Base-by-base conservation (phyloP, 2,329 filamentous ascomycete species). In the Coniochaeta pulveracea region DNA sequence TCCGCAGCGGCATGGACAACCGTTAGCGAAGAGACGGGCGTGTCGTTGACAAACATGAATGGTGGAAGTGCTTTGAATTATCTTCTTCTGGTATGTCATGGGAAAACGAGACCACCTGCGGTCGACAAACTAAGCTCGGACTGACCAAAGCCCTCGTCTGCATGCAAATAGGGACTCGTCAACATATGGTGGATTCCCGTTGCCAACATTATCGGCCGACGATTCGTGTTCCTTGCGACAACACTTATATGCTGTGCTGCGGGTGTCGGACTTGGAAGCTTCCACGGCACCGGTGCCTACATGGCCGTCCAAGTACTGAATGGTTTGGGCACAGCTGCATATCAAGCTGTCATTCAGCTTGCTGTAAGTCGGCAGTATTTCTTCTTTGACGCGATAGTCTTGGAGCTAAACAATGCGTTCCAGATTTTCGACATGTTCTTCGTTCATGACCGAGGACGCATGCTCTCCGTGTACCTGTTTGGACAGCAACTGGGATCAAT, bases 41-140 rank as follows among this genome's bases (percentile, higher is more conserved):
- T 60, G 12, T 50, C 44, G 2, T 35, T 61, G 16, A 50, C 44
- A n/a, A 52, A 60, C 36, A 55, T 61, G 52, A 59, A 59, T 35
- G 56, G 55, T 6, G 55, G 55, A 19, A 54, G 52, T 18, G 57
- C 57, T 1, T 40, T 61, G 6, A 58, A 58, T 33, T 60, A 60
- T 33, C 48, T 60, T 3, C 47, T 60, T 6, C 42, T 60, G 4
- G 28, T 31, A 14, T 10, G 28, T 31, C 3, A 22, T 7, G 10
- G 10, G 26, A 15, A 10, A 15, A 5, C 11, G 8, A n/a, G n/a
- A n/a, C n/a, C n/a, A n/a, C n/a, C n/a, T n/a, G n/a, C n/a, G n/a
- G n/a, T n/a, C n/a, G n/a, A n/a, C n/a, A n/a, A n/a, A n/a, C n/a
- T n/a, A n/a, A n/a, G n/a, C n/a, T n/a, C n/a, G 16, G 10, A n/a